phyloP scores from a whole-genome alignment of 805 yeast genomes.

The Nakazawaea anatomiae region DNA sequence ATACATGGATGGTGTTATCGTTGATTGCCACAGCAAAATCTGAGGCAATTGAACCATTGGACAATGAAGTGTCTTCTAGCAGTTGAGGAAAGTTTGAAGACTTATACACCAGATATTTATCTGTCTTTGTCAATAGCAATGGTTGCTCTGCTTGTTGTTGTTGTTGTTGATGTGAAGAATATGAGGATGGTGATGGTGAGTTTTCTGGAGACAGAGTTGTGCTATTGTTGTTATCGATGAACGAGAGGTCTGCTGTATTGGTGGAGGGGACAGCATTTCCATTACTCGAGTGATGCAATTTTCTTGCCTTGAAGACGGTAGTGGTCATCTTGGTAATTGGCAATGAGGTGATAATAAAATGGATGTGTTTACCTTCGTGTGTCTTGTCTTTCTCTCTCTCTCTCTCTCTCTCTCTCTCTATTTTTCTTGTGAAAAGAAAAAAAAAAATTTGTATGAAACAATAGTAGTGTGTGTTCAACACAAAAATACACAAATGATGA shows the following conservation, averaged over 20 bases:
- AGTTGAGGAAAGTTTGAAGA: constrained; percentile 49
- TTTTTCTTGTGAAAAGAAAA: no score
- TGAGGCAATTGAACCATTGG: constrained; percentile 24
- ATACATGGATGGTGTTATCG: constrained; percentile 50
- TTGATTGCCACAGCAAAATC: constrained; percentile 29
- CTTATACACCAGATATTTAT: constrained; percentile 50
- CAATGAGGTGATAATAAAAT: no score
- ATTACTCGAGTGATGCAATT: constrained; percentile 9
- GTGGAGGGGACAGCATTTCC: background rate
- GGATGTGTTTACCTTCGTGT: no score
- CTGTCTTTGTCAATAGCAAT: constrained; percentile 41
- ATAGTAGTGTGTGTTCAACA: no score
- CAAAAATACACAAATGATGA: no score
- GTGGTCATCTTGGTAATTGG: background rate
- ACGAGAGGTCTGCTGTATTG: background rate
- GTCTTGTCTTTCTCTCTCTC: no score
- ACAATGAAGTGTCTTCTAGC: constrained; percentile 15
- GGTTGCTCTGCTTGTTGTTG: background rate
- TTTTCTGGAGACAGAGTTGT: constrained; percentile 1
- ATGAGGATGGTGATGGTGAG: background rate
- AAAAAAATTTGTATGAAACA: no score
- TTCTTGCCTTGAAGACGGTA: constrained; percentile 16
- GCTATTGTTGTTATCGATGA: background rate
- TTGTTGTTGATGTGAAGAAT: background rate
- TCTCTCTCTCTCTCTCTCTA: no score